Evolutionary conservation across 768 basidiomycete genomes (phyloP), one percentile per base, ranked within the genome.

Genomic region (Pholiota microspora): DNA sequence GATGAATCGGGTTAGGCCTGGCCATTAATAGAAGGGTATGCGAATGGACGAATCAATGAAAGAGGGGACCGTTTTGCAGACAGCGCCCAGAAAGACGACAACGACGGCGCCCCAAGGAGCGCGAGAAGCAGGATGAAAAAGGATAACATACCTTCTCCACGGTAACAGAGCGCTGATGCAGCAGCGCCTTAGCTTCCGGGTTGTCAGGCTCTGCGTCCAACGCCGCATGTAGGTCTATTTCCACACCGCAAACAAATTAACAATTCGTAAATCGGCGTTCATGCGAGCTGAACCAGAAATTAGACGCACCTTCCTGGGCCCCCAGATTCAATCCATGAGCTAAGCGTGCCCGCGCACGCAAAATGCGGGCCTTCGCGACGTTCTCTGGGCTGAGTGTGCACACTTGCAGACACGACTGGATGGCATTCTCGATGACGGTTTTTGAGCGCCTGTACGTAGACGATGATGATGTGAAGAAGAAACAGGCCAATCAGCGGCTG

Each of bases 381-480:
- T 77, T 81, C 62, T 77, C 73, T 8, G 79, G 67, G 35, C 78
- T 73, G 38, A 83, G 71, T 9, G 79, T 78, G 15, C 77, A 72
- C 47, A 88, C 76, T 59, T 81, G 77, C 36, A 89, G 73, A 59
- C 84, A 84, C 3, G 86, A 87, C 67, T 87, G 84, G 55, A 87
- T 83, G 45, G 84, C 85, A 65, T 88, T 89, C 73, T 89, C 87
- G 70, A 88, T 80, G 62, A 82, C 74, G 8, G 78, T 78, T 70
- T 81, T 81, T 67, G 78, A 82, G 47, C 79, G 81, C 27, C 78
- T 80, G 59, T 16, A n/a, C n/a, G n/a, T n/a, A n/a, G n/a, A n/a
- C n/a, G 44, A 29, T 10, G 10, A 46, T 24, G 45, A 42, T 42
- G 35, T 36, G 46, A 25, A 48, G 45, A 28, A 46, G 24, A n/a